Conservation (phyloP, 2,329 filamentous ascomycete species). For the Fusarium agapanthi region DNA sequence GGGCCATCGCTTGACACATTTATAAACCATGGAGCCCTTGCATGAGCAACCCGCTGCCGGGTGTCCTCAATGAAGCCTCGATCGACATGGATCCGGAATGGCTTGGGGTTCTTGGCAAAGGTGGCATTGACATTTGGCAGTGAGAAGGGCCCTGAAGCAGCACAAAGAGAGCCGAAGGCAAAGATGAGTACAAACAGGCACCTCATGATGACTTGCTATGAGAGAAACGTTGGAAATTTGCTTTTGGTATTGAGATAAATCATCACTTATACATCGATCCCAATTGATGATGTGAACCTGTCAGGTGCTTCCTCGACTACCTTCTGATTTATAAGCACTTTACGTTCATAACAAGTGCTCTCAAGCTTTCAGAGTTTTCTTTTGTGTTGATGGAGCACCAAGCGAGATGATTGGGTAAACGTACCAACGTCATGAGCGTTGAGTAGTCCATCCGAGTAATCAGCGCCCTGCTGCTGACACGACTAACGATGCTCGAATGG, state of each 20-base stretch:
- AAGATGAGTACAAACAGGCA: background rate
- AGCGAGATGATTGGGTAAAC: background rate
- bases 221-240: background rate
- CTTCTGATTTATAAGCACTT: background rate
- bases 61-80: background rate
- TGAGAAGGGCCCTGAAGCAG: background rate
- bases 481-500: background rate
- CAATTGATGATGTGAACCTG: background rate
- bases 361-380: fast-evolving
- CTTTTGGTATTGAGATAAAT: too few species aligned
- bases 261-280: background rate
- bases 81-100: background rate
- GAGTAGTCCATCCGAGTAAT: background rate
- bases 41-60: background rate
- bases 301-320: fast-evolving
- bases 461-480: background rate
- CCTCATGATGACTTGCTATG: background rate
- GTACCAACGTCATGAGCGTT: background rate
- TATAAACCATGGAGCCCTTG: background rate
- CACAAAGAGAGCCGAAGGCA: background rate
- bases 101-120: background rate
- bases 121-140: background rate
- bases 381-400: fast-evolving
- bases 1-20: background rate
- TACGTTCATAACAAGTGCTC: fast-evolving